These are phyloP conservation scores for Camillea tinctor DNA, from an alignment of 2,329 filamentous ascomycete genomes.

Conservation along the genomic window DNA sequence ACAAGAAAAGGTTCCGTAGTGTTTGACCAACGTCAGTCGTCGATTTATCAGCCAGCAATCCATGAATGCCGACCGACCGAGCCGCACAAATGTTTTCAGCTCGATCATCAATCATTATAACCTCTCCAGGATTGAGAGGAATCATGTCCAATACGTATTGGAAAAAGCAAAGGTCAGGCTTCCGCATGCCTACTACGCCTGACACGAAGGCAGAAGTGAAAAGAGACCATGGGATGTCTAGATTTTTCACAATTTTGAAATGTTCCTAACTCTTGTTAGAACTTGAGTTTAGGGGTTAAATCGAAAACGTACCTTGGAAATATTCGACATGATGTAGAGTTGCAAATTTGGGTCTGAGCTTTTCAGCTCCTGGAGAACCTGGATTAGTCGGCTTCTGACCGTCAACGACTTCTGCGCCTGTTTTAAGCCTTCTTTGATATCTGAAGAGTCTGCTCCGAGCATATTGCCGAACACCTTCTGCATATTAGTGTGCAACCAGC, in stretches of 20 bases:
- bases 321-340: conserved; percentile 26
- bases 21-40: background rate
- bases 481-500: background rate
- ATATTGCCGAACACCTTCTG: conserved; percentile 2
- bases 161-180: conserved; percentile 24
- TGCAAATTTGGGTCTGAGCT: conserved; percentile 9
- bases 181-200: conserved; percentile 19
- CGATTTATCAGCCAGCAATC: background rate
- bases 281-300: background rate
- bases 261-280: conserved; percentile 14
- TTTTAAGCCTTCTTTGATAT: conserved; percentile 5
- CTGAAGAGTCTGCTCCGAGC: conserved; percentile 3
- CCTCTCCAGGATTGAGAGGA: conserved; percentile 2
- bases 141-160: conserved; percentile 11
- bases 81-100: conserved; percentile 24
- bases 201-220: conserved; percentile 15
- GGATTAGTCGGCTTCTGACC: conserved; percentile 6
- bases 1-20: conserved; percentile 10
- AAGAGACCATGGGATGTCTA: background rate
- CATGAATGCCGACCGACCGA: conserved; percentile 8
- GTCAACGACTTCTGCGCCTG: conserved; percentile 14
- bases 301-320: conserved; percentile 14
- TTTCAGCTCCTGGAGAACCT: conserved; percentile 11
- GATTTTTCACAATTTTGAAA: conserved; percentile 9
- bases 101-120: conserved; percentile 21